Evolutionary conservation across 257 asterid species (phyloP), one percentile per base, ranked within the genome.

Genomic region (Penstemon davidsonii): DNA sequence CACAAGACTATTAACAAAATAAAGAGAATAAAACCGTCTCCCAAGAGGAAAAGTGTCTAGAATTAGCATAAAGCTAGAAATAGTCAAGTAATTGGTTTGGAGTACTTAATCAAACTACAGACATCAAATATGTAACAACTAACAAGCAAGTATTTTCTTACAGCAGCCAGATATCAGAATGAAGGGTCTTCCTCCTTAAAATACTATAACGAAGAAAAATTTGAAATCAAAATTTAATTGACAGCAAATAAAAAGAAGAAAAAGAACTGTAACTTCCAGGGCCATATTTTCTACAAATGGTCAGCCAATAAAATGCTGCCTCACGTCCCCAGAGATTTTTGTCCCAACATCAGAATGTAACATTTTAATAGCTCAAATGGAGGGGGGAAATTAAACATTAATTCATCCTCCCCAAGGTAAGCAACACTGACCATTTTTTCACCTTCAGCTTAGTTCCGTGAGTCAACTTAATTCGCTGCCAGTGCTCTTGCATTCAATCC

Each of bases 401-500:
- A 81, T 72, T 58, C 54, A 67, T 42, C 61, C 15, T 62, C 79
- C 73, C 61, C 73, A 60, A 60, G 71, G 66, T 25, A 73, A 51
- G 67, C 63, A 71, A 67, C 63, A 60, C 71, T 33, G 68, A 73
- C 67, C 66, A 69, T 68, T 49, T 69, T 36, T 69, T 64, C 71
- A 70, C 75, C 68, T 66, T 76, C 60, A 60, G 64, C 64, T 74
- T 13, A 8, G 49, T 49, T 61, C 12, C 1, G n/a, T n/a, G 51
- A 72, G 74, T 68, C 60, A 45, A 46, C 54, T 52, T 56, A 62
- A 50, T 11, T 38, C 55, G 67, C 70, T 40, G 59, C 64, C 76
- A 67, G 55, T 38, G 73, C 70, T 62, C 64, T 60, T 40, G 77
- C 71, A 55, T 59, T 59, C 63, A 64, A 60, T 72, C 68, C 75